phyloP scores from a whole-genome alignment of 2,329 filamentous ascomycete species.

The Claviceps spartinae region DNA sequence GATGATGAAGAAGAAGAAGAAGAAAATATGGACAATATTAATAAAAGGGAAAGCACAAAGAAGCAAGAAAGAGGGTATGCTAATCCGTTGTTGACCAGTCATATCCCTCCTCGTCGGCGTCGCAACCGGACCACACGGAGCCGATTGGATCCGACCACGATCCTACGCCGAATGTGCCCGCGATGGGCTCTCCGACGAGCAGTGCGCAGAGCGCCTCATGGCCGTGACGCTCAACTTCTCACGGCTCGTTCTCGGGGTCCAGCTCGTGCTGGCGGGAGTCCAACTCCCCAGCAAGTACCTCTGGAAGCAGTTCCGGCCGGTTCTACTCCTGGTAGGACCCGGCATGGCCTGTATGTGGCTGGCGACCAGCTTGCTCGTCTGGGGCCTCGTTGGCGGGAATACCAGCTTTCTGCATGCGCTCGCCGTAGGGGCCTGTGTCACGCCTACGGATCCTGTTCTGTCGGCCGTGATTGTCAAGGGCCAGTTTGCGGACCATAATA shows the following conservation, averaged over 20 bases:
- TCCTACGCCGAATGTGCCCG: conserved; percentile 49
- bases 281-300: conserved; percentile 79
- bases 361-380: conserved; percentile 63
- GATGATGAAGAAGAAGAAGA: no score
- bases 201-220: conserved; percentile 43
- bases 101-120: conserved; percentile 73
- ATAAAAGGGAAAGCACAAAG: no score
- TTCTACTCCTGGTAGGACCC: conserved; percentile 64
- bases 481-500: conserved; percentile 82
- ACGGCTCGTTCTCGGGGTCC: conserved; percentile 75
- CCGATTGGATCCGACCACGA: conserved; percentile 61
- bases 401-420: conserved; percentile 66
- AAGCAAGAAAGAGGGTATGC: no score
- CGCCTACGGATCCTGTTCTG: conserved; percentile 78
- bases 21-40: no score
- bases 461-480: conserved; percentile 88
- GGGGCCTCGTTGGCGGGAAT: conserved; percentile 53
- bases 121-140: conserved; percentile 61
- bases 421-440: conserved; percentile 73
- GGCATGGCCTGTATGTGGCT: conserved; percentile 85
- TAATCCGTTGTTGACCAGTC: conserved; percentile 26
- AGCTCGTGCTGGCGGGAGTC: conserved; percentile 77
- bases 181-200: conserved; percentile 8
- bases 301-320: conserved; percentile 60
- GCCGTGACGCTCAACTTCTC: conserved; percentile 72